Conservation (phyloP, 129 eudicot genomes). For the Ambrosia artemisiifolia region DNA sequence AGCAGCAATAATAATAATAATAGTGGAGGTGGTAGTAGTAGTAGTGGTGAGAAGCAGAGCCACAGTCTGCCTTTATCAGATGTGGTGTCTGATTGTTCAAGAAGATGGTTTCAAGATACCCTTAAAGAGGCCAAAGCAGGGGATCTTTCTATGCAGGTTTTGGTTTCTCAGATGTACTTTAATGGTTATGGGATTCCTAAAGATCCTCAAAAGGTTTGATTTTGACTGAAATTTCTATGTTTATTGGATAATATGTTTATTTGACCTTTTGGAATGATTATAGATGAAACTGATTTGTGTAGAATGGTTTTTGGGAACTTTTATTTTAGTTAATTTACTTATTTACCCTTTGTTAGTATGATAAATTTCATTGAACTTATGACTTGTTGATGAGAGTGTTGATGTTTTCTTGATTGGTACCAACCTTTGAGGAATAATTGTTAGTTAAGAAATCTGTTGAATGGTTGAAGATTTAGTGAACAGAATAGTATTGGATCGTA, state of each 20-base stretch:
- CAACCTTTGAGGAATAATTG: not conserved
- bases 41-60: conserved; percentile 27
- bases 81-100: conserved; percentile 64
- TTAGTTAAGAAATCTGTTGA: not conserved
- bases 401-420: conserved; percentile 8
- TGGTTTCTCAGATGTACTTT: conserved; percentile 72
- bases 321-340: not conserved
- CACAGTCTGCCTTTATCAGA: conserved; percentile 51
- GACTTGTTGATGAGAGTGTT: not conserved
- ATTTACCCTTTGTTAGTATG: not conserved
- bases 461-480: not conserved
- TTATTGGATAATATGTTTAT: conserved; percentile 8
- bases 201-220: conserved; percentile 64
- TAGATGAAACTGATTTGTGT: conserved; percentile 12
- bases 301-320: not conserved
- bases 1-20: conserved; percentile 21
- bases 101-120: conserved; percentile 78
- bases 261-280: conserved; percentile 17
- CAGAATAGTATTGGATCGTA: not conserved
- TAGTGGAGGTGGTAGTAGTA: conserved; percentile 28
- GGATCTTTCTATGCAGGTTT: conserved; percentile 68
- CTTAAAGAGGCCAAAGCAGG: conserved; percentile 71
- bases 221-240: conserved; percentile 21
- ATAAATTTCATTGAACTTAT: not conserved
- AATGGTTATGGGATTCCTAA: conserved; percentile 66